Evolutionary conservation across 768 basidiomycete genomes (phyloP), one percentile per base, ranked within the genome.

Genomic region (Leccinellum rugosiceps): DNA sequence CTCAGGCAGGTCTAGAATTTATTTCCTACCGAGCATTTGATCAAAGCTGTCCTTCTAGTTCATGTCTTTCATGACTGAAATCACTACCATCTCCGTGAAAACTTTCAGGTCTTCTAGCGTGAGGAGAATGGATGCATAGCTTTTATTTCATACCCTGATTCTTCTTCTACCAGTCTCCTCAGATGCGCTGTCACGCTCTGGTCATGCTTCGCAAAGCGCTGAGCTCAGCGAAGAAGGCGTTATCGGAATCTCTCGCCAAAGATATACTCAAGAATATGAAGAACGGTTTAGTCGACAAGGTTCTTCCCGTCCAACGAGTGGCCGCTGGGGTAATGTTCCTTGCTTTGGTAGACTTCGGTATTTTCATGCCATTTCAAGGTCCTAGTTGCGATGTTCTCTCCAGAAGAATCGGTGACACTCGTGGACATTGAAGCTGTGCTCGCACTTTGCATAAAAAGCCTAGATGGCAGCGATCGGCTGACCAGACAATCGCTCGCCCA

Each of bases 41-140:
- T 47, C 52, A 44, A 21, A 58, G n/a, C 43, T 11, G 34, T 35
- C 17, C 28, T 31, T 50, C 2, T 60, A 98, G 92, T 86, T 94
- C 69, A 96, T 98, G 94, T 97, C 94, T 0, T 89, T 94, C 63
- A 88, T 95, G 85, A 81, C 87, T 28, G 96, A 98, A 68, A 89
- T 95, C 32, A 75, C 83, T 19, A 75, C 78, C 2, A 76, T 84
- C 0, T 78, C 86, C 0, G 71, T 91, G 44, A 92, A 86, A 69
- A 82, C 87, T 0, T 80, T 82, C 63, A 88, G 83, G 59, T 83
- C 87, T 9, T 93, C 91, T 31, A 80, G 75, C 63, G 94, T 91
- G 59, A 59, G 91, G 75, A 31, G 11, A 32, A 30, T 11, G 17
- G 35, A 45, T 44, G 6, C 38, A 17, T 25, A 14, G 15, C 30